Percentiles rank a stretch among this genome's conserved stretches.
These are phyloP conservation scores for Opeltia flavorubescens DNA, from an alignment of 495 filamentous ascomycete genomes.

Conservation along the genomic window DNA sequence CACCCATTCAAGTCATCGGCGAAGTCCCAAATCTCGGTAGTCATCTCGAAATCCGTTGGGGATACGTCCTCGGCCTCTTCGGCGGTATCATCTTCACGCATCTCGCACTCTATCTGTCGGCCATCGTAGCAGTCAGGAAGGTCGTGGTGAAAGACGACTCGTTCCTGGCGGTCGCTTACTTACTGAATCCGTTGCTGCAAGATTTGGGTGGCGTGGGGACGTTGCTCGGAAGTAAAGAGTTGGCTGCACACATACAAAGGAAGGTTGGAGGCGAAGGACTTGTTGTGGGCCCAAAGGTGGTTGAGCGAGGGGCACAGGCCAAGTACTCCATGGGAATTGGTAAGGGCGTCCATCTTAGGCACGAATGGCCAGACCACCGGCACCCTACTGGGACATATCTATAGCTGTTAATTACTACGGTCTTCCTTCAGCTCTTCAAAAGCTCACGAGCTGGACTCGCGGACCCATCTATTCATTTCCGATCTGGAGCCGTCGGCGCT, in stretches of 20 bases:
- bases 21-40: slow-evolving; percentile 8
- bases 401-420: too few species aligned
- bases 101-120: slow-evolving; percentile 4
- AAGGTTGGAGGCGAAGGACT: background rate
- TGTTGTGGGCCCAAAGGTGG: background rate
- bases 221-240: slow-evolving; percentile 2
- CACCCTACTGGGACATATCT: too few species aligned
- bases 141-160: slow-evolving; percentile 12
- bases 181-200: slow-evolving; percentile 7
- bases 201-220: slow-evolving; percentile 1
- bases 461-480: too few species aligned
- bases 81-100: slow-evolving; percentile 6
- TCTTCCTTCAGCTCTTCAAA: too few species aligned
- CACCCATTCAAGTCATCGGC: background rate
- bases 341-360: too few species aligned
- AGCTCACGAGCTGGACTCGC: too few species aligned
- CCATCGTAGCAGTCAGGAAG: slow-evolving; percentile 5
- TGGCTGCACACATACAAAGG: background rate
- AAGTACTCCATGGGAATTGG: too few species aligned
- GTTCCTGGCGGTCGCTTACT: slow-evolving; percentile 6
- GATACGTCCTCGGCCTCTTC: slow-evolving; percentile 1
- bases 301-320: too few species aligned
- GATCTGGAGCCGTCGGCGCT: too few species aligned
- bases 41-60: slow-evolving; percentile 8
- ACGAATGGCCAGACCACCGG: too few species aligned